Base-by-base conservation (phyloP, 352 stramenopile genomes). In the Phytopythium aichiense region DNA sequence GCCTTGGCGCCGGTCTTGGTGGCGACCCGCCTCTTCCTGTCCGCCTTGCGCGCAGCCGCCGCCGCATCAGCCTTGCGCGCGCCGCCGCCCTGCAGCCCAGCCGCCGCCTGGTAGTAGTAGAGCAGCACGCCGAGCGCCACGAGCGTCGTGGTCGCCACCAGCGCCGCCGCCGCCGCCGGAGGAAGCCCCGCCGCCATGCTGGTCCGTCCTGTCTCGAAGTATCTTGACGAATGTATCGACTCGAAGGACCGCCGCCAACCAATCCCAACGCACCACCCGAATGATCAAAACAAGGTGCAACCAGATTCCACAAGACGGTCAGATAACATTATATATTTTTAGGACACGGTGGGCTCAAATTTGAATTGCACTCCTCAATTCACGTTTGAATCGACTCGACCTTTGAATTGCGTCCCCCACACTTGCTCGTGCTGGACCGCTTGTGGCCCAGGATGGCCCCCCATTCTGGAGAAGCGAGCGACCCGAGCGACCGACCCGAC, bases 11-110 rank as follows among this genome's bases (percentile, higher is more conserved):
- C 42, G 1, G 16, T 23, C 51, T 59, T 69, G 60, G 38, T 58
- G 40, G 60, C 53, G 35, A 15, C 9, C 35, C 35, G 35, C 38
- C 59, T 61, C 42, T 49, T 63, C 60, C 71, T 67, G 23, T 12
- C 15, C 48, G 33, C 33, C 48, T 35, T 54, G 25, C 48, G 2
- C 25, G 18, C 48, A 5, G 48, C 48, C 15, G 48, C 25, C 16
- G 48, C 25, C 23, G 51, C 46, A 33, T 72, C 72, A 15, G 43
- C 48, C 57, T 71, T 72, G 40, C 49, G 31, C 31, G 56, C 42
- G 28, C 35, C 52, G 56, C 51, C 51, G 11, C 22, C 45, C 45
- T 13, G 22, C 12, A 33, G 7, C 8, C 4, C 23, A 0, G 13
- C 16, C 9, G 25, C 22, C 23, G 25, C 15, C 25, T 37, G 48